Evolutionary conservation across 2,329 filamentous ascomycete species (phyloP).

Genomic region (Cladorrhinum sp.): DNA sequence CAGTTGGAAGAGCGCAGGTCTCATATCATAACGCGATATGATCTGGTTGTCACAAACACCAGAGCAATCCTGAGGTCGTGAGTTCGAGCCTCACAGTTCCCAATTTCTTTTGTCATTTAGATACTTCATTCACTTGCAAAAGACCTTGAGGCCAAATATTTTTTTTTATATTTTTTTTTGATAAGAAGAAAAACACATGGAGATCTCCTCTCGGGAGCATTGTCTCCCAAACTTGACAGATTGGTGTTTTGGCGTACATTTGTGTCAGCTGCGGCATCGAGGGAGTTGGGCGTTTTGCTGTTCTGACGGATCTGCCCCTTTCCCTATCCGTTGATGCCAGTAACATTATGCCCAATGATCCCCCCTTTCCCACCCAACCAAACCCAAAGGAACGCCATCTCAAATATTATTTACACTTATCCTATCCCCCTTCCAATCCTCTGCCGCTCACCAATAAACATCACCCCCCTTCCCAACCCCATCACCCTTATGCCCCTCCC

Average conservation of each 20-base stretch:
- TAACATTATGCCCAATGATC: too few relatives aligned
- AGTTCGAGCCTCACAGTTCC: slow-evolving; percentile 28
- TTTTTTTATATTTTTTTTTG: not conserved
- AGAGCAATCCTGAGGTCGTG: slow-evolving; percentile 27
- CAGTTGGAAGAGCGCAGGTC: slow-evolving; percentile 30
- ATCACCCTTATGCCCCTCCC: slow-evolving; percentile 37
- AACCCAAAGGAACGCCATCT: not conserved
- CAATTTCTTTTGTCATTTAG: slow-evolving; percentile 8
- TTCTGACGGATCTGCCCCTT: too few relatives aligned
- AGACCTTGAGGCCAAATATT: too few relatives aligned
- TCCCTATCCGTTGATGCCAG: too few relatives aligned
- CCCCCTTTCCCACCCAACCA: not conserved
- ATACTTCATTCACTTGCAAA: not conserved
- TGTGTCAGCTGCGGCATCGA: too few relatives aligned
- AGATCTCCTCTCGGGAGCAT: too few relatives aligned
- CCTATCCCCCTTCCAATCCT: not conserved
- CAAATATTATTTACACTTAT: not conserved
- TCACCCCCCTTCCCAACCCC: slow-evolving; percentile 37
- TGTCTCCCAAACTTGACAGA: too few relatives aligned
- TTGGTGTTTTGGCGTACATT: too few relatives aligned
- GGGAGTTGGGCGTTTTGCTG: too few relatives aligned
- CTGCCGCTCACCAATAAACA: slow-evolving; percentile 38
- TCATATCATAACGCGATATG: slow-evolving; percentile 26
- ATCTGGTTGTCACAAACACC: slow-evolving; percentile 20
- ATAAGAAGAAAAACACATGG: not conserved